A percentile compares a stretch with the other conserved stretches of the same genome.
Conservation (phyloP, 2,329 filamentous ascomycete genomes). For the Rhinocladiella similis region DNA sequence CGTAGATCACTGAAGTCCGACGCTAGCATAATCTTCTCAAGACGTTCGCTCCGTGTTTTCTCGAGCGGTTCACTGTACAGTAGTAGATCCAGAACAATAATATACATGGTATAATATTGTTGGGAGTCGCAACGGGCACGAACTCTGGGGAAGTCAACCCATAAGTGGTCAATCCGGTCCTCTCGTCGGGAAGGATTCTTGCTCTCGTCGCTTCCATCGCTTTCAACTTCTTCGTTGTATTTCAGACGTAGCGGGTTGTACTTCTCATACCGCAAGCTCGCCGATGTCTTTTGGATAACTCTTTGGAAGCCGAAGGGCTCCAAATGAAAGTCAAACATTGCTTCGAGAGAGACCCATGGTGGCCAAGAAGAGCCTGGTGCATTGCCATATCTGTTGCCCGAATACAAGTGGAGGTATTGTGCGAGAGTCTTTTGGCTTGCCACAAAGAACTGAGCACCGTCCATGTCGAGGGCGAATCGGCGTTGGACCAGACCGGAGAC, state of each 20-base stretch:
- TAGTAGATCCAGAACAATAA: conserved; percentile 93
- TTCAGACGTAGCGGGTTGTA: conserved; percentile 96
- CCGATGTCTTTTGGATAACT: conserved; percentile 95
- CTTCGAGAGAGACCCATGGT: conserved; percentile 96
- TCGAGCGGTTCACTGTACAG: conserved; percentile 96
- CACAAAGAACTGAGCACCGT: conserved; percentile 97
- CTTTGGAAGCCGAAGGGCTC: conserved; percentile 98
- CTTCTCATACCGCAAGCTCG: conserved; percentile 92
- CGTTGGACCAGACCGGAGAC: conserved; percentile 95
- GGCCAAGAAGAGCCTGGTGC: conserved; percentile 86
- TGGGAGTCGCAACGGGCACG: conserved; percentile 94
- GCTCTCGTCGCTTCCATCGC: conserved; percentile 39
- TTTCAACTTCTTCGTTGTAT: conserved; percentile 86
- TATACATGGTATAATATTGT: conserved; percentile 97
- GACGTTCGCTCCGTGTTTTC: conserved; percentile 90
- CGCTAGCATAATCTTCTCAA: conserved; percentile 98
- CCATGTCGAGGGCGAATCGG: conserved; percentile 91
- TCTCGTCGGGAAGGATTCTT: conserved; percentile 58
- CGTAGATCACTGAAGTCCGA: conserved; percentile 97
- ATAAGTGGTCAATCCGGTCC: conserved; percentile 89
- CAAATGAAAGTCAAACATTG: conserved; percentile 94
- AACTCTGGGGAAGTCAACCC: conserved; percentile 93
- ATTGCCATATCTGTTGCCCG: conserved; percentile 88
- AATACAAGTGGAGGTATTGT: conserved; percentile 86
- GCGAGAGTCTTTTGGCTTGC: conserved; percentile 91